Conservation (phyloP, 768 basidiomycete species). For the Tylopilus felleus region DNA sequence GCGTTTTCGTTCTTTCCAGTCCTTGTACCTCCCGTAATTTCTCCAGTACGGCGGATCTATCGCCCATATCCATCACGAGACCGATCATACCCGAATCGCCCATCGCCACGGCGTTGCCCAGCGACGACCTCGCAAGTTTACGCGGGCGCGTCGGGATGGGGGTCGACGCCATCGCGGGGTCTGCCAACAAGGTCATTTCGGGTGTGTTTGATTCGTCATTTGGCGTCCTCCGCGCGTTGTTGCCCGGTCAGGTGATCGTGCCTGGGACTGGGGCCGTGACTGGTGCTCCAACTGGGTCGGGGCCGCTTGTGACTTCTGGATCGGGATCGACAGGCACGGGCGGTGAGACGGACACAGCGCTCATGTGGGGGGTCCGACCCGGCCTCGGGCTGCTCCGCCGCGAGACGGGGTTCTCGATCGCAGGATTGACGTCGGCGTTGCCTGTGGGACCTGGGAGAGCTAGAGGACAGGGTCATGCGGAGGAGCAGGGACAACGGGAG, state of each 20-base stretch:
- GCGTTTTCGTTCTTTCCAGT: neutral
- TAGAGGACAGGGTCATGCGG: slow-evolving; percentile 5
- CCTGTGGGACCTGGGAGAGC: slow-evolving; percentile 34
- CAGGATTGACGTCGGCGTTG: slow-evolving; percentile 65
- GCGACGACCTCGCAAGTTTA: slow-evolving; percentile 55
- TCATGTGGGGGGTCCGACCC: slow-evolving; percentile 33
- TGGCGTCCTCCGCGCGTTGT: slow-evolving; percentile 76
- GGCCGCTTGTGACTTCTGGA: neutral
- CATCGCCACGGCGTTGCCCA: slow-evolving; percentile 32
- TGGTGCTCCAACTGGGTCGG: neutral
- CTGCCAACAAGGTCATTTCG: slow-evolving; percentile 71
- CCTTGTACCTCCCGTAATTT: neutral
- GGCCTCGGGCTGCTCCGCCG: slow-evolving; percentile 69
- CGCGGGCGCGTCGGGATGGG: slow-evolving; percentile 76
- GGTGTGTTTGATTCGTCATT: slow-evolving; percentile 92
- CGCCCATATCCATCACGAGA: slow-evolving; percentile 74
- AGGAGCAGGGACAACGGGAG: slow-evolving; percentile 45
- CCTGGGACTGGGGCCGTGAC: neutral
- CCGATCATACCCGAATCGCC: slow-evolving; percentile 44
- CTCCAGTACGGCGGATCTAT: slow-evolving; percentile 68
- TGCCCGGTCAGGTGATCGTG: slow-evolving; percentile 41
- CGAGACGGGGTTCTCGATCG: slow-evolving; percentile 81
- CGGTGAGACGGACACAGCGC: slow-evolving; percentile 10
- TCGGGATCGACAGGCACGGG: neutral
- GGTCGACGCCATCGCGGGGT: slow-evolving; percentile 75